Conservation (phyloP, 352 stramenopile species). For the Saprolegnia parasitica region DNA sequence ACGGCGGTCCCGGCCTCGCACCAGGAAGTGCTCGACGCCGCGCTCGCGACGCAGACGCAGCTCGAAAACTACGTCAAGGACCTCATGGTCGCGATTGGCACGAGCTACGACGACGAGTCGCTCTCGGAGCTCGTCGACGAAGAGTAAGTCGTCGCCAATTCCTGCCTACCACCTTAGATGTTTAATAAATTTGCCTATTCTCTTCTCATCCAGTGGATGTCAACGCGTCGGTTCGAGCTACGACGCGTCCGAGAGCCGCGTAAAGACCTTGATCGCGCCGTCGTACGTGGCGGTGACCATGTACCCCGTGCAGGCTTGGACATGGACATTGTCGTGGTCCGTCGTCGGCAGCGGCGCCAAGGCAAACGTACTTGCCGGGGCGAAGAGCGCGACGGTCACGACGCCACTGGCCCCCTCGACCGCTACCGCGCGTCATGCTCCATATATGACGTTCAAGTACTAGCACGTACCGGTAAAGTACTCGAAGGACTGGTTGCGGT, state of each 20-base stretch:
- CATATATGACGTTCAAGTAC: neutral
- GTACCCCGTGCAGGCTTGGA: slow-evolving; percentile 67
- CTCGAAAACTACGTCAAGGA: slow-evolving; percentile 51
- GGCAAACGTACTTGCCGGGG: slow-evolving; percentile 68
- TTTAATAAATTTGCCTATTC: slow-evolving; percentile 12
- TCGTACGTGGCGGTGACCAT: slow-evolving; percentile 83
- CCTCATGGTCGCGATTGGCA: slow-evolving; percentile 44
- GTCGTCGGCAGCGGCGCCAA: slow-evolving; percentile 75
- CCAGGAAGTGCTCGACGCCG: slow-evolving; percentile 91
- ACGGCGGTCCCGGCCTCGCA: slow-evolving; percentile 79
- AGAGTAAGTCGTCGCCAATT: neutral
- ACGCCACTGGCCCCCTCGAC: slow-evolving; percentile 65
- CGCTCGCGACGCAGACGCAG: slow-evolving; percentile 55
- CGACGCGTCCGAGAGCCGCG: neutral
- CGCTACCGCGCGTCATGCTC: slow-evolving; percentile 32
- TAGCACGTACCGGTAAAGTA: slow-evolving; percentile 56
- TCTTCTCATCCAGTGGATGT: too few relatives aligned
- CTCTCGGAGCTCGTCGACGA: slow-evolving; percentile 22
- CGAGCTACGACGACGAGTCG: slow-evolving; percentile 33
- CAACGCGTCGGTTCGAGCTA: too few relatives aligned
- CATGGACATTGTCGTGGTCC: slow-evolving; percentile 46
- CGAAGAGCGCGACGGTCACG: slow-evolving; percentile 76
- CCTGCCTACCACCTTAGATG: neutral
- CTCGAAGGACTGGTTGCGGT: slow-evolving; percentile 76
- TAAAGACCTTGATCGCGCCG: slow-evolving; percentile 52